Conservation (phyloP, 345 rosid genomes). For the Hibiscus tridactylites region DNA sequence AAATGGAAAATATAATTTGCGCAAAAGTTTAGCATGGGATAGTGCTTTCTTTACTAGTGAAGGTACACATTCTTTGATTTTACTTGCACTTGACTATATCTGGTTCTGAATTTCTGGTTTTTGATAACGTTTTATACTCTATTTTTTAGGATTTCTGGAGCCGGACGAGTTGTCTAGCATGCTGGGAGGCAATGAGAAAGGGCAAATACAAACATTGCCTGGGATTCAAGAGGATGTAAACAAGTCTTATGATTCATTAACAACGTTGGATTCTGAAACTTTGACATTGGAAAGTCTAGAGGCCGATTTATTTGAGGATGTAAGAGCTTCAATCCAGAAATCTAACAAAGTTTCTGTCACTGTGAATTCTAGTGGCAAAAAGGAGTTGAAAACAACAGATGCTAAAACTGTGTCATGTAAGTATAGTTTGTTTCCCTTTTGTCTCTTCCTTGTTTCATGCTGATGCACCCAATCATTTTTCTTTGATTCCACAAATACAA, state of each 20-base stretch:
- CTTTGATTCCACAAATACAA: not conserved
- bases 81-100: not conserved
- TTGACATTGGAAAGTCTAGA: constrained; percentile 42
- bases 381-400: constrained; percentile 20
- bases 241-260: constrained; percentile 66
- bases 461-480: not conserved
- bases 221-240: constrained; percentile 61
- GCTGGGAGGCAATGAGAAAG: constrained; percentile 43
- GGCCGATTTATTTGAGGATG: constrained; percentile 57
- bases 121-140: not conserved
- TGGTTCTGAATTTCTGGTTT: not conserved
- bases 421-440: constrained; percentile 19
- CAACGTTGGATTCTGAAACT: constrained; percentile 65
- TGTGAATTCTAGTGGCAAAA: constrained; percentile 23
- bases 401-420: constrained; percentile 35
- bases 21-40: constrained; percentile 95
- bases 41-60: constrained; percentile 91
- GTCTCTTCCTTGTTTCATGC: not conserved
- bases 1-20: constrained; percentile 51
- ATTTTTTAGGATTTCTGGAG: constrained; percentile 54
- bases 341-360: constrained; percentile 28
- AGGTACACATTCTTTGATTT: constrained; percentile 26
- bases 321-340: constrained; percentile 73
- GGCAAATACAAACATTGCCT: constrained; percentile 33
- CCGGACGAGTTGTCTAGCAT: constrained; percentile 79